A percentile compares a stretch with the other conserved stretches of the same genome.
phyloP scores from a whole-genome alignment of 169 alveolate species.

The Sarcocystis neurona region DNA sequence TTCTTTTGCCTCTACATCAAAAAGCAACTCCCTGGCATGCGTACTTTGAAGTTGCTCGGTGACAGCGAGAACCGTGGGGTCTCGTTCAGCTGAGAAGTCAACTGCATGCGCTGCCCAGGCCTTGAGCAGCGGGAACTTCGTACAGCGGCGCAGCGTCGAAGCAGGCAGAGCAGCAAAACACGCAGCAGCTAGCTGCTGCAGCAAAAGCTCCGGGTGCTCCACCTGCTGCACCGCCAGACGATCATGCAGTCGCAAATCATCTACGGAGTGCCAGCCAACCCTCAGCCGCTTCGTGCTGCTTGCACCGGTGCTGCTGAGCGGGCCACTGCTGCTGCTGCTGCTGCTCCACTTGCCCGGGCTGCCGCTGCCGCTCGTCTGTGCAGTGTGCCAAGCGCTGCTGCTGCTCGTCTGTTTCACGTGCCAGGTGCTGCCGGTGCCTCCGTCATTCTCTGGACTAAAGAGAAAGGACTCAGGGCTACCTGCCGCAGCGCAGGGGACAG shows the following conservation, averaged over 20 bases:
- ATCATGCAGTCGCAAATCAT: slow-evolving; percentile 25
- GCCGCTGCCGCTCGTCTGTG: no score
- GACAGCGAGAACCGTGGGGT: neutral
- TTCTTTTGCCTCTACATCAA: no score
- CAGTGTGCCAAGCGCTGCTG: neutral
- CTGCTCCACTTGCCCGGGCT: neutral
- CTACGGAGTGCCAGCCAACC: slow-evolving; percentile 18
- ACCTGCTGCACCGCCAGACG: slow-evolving; percentile 8
- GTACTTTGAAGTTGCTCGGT: slow-evolving; percentile 7
- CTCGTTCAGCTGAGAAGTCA: neutral
- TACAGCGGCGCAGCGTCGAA: slow-evolving; percentile 9
- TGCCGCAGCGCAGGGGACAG: no score
- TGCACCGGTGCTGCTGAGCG: neutral
- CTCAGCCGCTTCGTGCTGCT: no score
- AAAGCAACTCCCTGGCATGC: no score
- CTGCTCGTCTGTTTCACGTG: neutral
- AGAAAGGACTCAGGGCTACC: no score
- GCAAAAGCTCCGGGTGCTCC: neutral
- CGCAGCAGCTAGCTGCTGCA: slow-evolving; percentile 17
- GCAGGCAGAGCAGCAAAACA: neutral
- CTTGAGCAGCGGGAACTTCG: slow-evolving; percentile 1
- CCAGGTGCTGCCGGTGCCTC: neutral
- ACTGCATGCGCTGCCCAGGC: slow-evolving; percentile 30
- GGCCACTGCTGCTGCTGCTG: neutral
- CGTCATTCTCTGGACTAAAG: neutral